Evolutionary conservation across 129 eudicot genomes (phyloP).

Genomic region (Glebionis coronaria): DNA sequence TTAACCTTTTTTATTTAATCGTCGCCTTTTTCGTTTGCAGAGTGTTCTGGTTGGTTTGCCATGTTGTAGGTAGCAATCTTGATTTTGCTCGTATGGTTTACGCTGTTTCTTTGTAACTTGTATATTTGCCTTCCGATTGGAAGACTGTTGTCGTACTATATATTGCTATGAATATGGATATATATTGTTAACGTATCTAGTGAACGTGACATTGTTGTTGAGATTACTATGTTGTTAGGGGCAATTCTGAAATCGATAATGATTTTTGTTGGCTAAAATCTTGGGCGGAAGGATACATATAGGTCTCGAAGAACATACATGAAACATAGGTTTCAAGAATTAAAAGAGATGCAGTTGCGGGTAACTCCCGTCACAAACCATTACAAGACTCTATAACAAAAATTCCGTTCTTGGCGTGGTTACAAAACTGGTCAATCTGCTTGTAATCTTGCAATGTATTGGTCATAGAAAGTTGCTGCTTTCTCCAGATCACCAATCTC

Average conservation of each 20-base stretch:
- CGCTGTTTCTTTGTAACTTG: neutral
- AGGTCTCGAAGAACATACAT: too few species aligned
- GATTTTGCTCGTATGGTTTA: neutral
- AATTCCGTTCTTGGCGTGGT: neutral
- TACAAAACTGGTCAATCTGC: conserved; percentile 39
- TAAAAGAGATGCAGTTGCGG: neutral
- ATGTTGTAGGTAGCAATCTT: neutral
- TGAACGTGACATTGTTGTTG: neutral
- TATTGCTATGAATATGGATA: neutral
- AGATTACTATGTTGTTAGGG: neutral
- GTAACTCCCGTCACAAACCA: neutral
- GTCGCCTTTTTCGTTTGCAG: neutral
- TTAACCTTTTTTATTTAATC: neutral
- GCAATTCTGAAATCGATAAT: neutral
- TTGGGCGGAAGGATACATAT: neutral
- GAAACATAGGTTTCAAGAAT: neutral
- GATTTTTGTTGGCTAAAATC: neutral
- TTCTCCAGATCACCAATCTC: conserved; percentile 89
- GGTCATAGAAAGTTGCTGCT: conserved; percentile 87
- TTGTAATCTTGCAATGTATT: conserved; percentile 80
- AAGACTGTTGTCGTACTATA: neutral
- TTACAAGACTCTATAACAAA: conserved; percentile 21
- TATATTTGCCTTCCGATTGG: neutral
- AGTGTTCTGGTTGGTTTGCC: neutral
- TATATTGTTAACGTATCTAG: neutral